phyloP scores from a whole-genome alignment of 2,329 filamentous ascomycete species.

The Paraphaeosphaeria minitans region DNA sequence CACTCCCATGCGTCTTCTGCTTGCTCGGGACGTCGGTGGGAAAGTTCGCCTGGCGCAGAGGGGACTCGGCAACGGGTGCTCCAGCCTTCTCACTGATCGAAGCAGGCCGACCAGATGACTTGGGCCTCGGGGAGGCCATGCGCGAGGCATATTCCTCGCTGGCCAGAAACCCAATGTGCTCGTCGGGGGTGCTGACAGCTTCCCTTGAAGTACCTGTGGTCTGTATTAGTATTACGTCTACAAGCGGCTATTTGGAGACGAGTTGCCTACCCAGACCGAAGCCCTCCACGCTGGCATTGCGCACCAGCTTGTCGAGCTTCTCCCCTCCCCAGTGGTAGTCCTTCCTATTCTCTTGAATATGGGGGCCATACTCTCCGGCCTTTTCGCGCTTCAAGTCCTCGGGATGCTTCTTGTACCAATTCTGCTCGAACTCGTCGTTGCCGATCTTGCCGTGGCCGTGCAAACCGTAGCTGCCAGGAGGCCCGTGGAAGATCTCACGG shows the following conservation, averaged over 20 bases:
- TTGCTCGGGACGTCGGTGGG: slow-evolving; percentile 50
- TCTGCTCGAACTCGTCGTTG: slow-evolving; percentile 83
- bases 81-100: slow-evolving; percentile 53
- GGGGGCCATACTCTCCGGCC: slow-evolving; percentile 65
- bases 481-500: slow-evolving; percentile 70
- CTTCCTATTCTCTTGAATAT: slow-evolving; percentile 63
- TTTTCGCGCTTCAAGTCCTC: slow-evolving; percentile 78
- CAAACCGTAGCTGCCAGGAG: slow-evolving; percentile 89
- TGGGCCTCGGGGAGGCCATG: slow-evolving; percentile 69
- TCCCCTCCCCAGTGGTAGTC: slow-evolving; percentile 89
- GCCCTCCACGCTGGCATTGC: slow-evolving; percentile 64
- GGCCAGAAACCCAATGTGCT: slow-evolving; percentile 88
- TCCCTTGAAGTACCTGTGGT: slow-evolving; percentile 66
- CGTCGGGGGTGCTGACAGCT: slow-evolving; percentile 77
- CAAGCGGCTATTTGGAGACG: slow-evolving; percentile 16
- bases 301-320: slow-evolving; percentile 88
- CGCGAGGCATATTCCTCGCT: slow-evolving; percentile 82
- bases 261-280: slow-evolving; percentile 58
- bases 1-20: slow-evolving; percentile 49
- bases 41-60: slow-evolving; percentile 57
- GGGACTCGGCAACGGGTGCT: slow-evolving; percentile 54
- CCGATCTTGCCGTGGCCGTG: slow-evolving; percentile 82
- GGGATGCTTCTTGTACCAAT: slow-evolving; percentile 92
- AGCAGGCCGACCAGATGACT: slow-evolving; percentile 53
- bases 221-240: slow-evolving; percentile 54